Evolutionary conservation across 2,329 filamentous ascomycete species (phyloP).

Genomic region (Stagonosporopsis cucurbitacearum): DNA sequence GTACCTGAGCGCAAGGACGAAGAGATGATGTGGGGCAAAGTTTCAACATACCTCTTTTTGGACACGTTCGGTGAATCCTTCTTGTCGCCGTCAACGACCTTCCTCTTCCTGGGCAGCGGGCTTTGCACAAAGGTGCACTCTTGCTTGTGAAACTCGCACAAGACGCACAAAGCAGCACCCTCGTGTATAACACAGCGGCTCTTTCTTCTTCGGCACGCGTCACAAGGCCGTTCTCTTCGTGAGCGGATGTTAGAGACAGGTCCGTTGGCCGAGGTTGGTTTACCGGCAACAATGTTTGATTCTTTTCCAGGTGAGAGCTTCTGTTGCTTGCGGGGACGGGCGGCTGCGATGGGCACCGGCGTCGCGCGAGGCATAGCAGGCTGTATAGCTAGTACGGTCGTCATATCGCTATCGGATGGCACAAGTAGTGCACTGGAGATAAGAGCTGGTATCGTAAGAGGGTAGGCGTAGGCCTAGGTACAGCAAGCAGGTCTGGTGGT

Average conservation of each 20-base stretch:
- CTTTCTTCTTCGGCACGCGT: conserved; percentile 76
- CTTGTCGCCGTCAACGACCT: conserved; percentile 69
- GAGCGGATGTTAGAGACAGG: conserved; percentile 49
- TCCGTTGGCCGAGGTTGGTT: conserved; percentile 44
- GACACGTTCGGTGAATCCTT: conserved; percentile 62
- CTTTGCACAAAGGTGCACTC: conserved; percentile 81
- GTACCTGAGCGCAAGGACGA: conserved; percentile 13
- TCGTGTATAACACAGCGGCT: conserved; percentile 81
- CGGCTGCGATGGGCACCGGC: conserved; percentile 55
- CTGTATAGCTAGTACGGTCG: conserved; percentile 57
- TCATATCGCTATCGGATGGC: conserved; percentile 49
- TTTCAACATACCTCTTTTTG: conserved; percentile 71
- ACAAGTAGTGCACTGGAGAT: conserved; percentile 35
- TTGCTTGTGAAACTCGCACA: conserved; percentile 78
- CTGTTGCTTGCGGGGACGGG: conserved; percentile 51
- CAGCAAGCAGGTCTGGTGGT: conserved; percentile 31
- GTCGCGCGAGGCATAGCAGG: conserved; percentile 53
- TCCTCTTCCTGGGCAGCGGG: conserved; percentile 80
- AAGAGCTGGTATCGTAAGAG: conserved; percentile 33
- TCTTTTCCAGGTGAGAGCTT: conserved; percentile 53
- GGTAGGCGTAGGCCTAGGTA: conserved; percentile 27
- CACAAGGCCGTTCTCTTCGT: conserved; percentile 55
- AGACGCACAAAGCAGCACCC: conserved; percentile 72
- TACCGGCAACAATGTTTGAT: conserved; percentile 49
- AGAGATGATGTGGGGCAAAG: conserved; percentile 25